Evolutionary conservation across 2,329 filamentous ascomycete genomes (phyloP).

Genomic region (Sarocladium kiliense): DNA sequence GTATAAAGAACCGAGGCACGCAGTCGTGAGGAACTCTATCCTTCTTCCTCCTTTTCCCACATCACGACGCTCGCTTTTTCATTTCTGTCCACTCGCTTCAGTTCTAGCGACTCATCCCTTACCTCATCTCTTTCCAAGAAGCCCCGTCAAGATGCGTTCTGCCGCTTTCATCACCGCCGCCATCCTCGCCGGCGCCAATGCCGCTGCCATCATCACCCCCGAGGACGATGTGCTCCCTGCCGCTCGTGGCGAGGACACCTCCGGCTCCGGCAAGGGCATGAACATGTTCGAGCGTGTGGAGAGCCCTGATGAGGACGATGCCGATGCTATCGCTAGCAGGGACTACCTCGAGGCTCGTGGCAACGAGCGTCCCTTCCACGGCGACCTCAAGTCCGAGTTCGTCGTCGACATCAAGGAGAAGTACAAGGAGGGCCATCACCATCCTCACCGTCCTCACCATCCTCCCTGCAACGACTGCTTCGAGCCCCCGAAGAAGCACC

Average conservation of each 20-base stretch:
- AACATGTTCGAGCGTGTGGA: too few species aligned
- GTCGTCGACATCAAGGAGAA: conserved; percentile 8
- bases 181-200: neutral
- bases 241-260: too few species aligned
- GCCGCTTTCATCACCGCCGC: neutral
- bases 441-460: neutral
- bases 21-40: too few species aligned
- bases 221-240: neutral
- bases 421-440: neutral
- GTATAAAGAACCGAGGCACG: too few species aligned
- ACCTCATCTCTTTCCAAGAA: neutral
- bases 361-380: neutral
- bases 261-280: too few species aligned
- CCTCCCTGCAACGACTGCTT: neutral
- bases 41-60: neutral
- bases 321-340: neutral
- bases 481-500: neutral
- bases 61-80: neutral
- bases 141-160: neutral
- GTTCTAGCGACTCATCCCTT: neutral
- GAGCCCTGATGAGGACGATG: neutral
- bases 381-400: conserved; percentile 6
- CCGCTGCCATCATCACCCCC: neutral
- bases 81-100: neutral
- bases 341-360: neutral